Conservation (phyloP, 2,329 filamentous ascomycete genomes). For the Aspergillus viridinutans region DNA sequence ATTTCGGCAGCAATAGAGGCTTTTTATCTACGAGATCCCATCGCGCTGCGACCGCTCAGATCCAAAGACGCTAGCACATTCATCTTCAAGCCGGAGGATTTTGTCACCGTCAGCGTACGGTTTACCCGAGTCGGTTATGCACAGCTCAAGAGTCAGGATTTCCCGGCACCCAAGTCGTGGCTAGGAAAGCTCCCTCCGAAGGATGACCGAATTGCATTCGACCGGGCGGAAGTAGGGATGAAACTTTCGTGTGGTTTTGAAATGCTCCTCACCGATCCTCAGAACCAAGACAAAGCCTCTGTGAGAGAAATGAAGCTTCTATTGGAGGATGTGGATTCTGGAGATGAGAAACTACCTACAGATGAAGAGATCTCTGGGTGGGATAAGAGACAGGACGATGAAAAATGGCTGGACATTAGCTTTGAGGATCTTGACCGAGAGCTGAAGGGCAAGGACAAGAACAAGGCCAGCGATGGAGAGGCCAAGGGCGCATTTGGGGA, state of each 20-base stretch:
- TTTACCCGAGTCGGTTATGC: conserved; percentile 91
- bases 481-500: conserved; percentile 42
- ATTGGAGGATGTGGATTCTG: conserved; percentile 69
- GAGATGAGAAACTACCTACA: conserved; percentile 66
- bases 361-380: conserved; percentile 70
- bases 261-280: conserved; percentile 68
- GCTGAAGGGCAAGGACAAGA: conserved; percentile 55
- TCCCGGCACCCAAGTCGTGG: conserved; percentile 60
- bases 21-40: conserved; percentile 85
- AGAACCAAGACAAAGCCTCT: conserved; percentile 62
- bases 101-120: conserved; percentile 71
- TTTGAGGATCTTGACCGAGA: conserved; percentile 85
- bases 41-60: conserved; percentile 66
- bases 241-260: conserved; percentile 89
- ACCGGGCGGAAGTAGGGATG: conserved; percentile 68
- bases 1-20: conserved; percentile 82
- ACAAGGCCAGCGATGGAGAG: conserved; percentile 12
- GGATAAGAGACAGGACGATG: conserved; percentile 71
- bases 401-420: conserved; percentile 88
- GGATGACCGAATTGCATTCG: conserved; percentile 43
- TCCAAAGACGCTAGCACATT: conserved; percentile 52
- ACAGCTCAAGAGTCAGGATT: conserved; percentile 82
- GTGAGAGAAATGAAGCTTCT: conserved; percentile 73
- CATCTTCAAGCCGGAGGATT: conserved; percentile 69
- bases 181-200: conserved; percentile 39